Percentiles rank a stretch among this genome's conserved stretches.
phyloP scores from a whole-genome alignment of 148 eudicot species.

The Selenicereus undatus region DNA sequence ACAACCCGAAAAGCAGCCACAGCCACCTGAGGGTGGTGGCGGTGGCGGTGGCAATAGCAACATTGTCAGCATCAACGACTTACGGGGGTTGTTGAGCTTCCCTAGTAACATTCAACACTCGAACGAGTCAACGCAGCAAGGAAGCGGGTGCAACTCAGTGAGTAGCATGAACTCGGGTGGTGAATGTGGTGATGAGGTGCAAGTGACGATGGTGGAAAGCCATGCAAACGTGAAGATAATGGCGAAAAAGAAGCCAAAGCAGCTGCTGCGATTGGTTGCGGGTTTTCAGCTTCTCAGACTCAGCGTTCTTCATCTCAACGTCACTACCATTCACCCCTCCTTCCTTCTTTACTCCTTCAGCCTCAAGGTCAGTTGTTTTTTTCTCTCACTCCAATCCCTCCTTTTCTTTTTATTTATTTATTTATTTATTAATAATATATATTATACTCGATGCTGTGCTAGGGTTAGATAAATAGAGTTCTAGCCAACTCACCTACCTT shows the following conservation, averaged over 20 bases:
- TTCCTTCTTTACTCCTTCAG: constrained; percentile 66
- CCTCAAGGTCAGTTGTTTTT: constrained; percentile 47
- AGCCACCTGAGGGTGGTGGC: neutral
- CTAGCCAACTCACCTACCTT: too few relatives aligned
- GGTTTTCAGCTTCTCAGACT: constrained; percentile 56
- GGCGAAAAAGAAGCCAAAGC: constrained; percentile 45
- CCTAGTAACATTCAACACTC: constrained; percentile 47
- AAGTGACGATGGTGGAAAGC: constrained; percentile 63
- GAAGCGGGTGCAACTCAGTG: constrained; percentile 6
- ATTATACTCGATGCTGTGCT: neutral
- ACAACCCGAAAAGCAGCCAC: neutral
- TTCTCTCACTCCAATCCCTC: neutral
- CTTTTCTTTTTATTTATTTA: neutral
- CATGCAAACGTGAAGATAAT: constrained; percentile 72
- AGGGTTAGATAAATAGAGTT: neutral
- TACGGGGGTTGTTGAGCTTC: constrained; percentile 51
- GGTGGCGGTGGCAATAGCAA: neutral
- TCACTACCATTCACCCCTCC: constrained; percentile 46
- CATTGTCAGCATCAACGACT: neutral
- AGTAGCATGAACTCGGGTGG: constrained; percentile 15
- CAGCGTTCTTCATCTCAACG: constrained; percentile 64
- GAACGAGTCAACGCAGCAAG: constrained; percentile 10
- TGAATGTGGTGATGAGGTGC: constrained; percentile 49
- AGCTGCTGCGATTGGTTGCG: constrained; percentile 47
- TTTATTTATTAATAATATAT: neutral